These are phyloP conservation scores for Penicillium herquei DNA, from an alignment of 495 filamentous ascomycete genomes.

Conservation along the genomic window DNA sequence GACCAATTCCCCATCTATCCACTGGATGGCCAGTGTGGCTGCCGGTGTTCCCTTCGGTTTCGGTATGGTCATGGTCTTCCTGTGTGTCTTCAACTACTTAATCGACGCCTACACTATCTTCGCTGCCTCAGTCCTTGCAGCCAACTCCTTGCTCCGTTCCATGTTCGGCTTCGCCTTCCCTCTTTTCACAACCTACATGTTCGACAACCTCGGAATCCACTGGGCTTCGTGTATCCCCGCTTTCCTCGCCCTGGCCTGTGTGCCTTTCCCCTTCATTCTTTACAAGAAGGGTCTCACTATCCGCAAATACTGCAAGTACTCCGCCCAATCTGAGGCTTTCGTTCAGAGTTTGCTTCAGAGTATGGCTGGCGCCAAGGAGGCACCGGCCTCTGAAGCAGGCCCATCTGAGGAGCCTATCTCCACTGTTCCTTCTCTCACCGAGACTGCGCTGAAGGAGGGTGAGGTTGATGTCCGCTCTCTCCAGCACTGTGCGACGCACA, in stretches of 20 bases:
- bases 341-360: constrained; percentile 22
- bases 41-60: constrained; percentile 65
- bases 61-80: constrained; percentile 67
- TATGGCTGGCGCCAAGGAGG: background rate
- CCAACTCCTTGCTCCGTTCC: constrained; percentile 63
- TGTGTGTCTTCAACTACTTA: constrained; percentile 68
- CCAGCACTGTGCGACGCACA: constrained; percentile 10
- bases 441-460: constrained; percentile 8
- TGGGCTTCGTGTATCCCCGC: constrained; percentile 75
- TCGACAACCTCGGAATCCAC: constrained; percentile 66
- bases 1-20: constrained; percentile 62
- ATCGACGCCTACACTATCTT: constrained; percentile 74
- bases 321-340: constrained; percentile 44
- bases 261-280: constrained; percentile 73
- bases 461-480: constrained; percentile 5
- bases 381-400: background rate
- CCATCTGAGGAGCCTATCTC: constrained; percentile 4
- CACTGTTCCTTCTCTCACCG: background rate
- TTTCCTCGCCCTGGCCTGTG: constrained; percentile 65
- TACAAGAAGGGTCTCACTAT: constrained; percentile 60
- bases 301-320: constrained; percentile 65
- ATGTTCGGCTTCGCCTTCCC: constrained; percentile 73
- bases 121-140: constrained; percentile 71
- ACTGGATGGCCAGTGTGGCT: constrained; percentile 62
- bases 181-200: constrained; percentile 75